A percentile compares a stretch with the other conserved stretches of the same genome.
Evolutionary conservation across 73 alveolate genomes (phyloP).

Genomic region (Paramecium tetraurelia): DNA sequence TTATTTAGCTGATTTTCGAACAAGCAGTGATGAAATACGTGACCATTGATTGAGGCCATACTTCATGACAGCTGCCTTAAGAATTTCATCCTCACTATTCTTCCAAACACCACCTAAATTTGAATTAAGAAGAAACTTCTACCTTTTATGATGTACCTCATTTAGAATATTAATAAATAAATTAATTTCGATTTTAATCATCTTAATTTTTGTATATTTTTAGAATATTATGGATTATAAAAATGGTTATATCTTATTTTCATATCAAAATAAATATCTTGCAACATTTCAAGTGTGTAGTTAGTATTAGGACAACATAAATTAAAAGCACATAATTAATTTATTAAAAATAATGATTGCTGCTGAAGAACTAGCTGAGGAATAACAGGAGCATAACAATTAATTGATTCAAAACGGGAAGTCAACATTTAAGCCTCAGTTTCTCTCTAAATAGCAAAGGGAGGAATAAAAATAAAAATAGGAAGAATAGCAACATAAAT

Average conservation of each 20-base stretch:
- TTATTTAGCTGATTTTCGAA: constrained; percentile 98
- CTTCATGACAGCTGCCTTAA: constrained; percentile 99
- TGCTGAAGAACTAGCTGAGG: neutral
- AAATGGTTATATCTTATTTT: neutral
- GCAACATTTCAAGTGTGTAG: neutral
- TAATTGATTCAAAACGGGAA: neutral
- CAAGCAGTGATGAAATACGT: constrained; percentile 95
- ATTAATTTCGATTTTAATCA: neutral
- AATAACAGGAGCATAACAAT: neutral
- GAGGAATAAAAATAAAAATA: neutral
- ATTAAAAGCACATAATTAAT: no score
- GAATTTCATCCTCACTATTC: constrained; percentile 99
- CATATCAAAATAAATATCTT: no score
- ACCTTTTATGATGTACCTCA: constrained; percentile 50
- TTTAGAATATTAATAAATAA: constrained; percentile 1
- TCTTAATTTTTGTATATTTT: neutral
- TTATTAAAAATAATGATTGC: neutral
- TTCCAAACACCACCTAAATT: constrained; percentile 98
- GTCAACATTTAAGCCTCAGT: neutral
- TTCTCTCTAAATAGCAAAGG: neutral
- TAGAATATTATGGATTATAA: neutral
- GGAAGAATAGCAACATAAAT: neutral
- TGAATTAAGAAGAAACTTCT: neutral
- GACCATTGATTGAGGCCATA: constrained; percentile 99
- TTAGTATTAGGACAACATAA: no score